Percentiles rank a stretch among this genome's conserved stretches.
Evolutionary conservation across 331 rosid species (phyloP).

Genomic region (Quercus tomentella): DNA sequence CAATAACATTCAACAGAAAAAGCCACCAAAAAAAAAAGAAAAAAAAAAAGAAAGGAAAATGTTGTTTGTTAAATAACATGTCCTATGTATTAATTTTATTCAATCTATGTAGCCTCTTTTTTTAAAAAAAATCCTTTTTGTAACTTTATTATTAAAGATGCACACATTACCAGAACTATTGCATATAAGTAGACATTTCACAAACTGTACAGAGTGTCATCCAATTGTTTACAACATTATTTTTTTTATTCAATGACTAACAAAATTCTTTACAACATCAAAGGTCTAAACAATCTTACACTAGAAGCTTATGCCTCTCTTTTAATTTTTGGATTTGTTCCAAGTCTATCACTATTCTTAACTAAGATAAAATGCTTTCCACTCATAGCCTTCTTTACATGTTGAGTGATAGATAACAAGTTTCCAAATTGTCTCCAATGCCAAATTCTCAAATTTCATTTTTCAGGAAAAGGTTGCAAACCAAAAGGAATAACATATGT

Average conservation of each 20-base stretch:
- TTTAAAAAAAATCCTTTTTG: background rate
- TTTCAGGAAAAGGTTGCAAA: constrained; percentile 3
- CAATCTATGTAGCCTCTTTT: background rate
- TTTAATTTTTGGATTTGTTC: background rate
- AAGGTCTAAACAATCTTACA: background rate
- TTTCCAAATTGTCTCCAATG: background rate
- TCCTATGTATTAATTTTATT: background rate
- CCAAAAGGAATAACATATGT: constrained; percentile 2
- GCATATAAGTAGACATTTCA: background rate
- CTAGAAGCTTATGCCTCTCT: background rate
- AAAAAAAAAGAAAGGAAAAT: too few relatives aligned
- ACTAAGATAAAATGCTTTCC: background rate
- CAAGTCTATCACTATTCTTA: background rate
- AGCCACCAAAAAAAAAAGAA: background rate
- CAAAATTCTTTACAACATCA: background rate
- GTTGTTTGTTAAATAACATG: background rate
- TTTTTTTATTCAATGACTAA: too few relatives aligned
- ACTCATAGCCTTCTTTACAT: background rate
- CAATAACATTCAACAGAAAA: background rate
- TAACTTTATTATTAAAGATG: background rate
- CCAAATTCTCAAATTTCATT: background rate
- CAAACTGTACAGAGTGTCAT: background rate
- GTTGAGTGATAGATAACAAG: background rate
- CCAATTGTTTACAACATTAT: too few relatives aligned
- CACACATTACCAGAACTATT: background rate